Percentiles rank a stretch among this genome's conserved stretches.
These are phyloP conservation scores for Plasmodium gaboni DNA, from an alignment of 169 alveolate species.

Conservation along the genomic window DNA sequence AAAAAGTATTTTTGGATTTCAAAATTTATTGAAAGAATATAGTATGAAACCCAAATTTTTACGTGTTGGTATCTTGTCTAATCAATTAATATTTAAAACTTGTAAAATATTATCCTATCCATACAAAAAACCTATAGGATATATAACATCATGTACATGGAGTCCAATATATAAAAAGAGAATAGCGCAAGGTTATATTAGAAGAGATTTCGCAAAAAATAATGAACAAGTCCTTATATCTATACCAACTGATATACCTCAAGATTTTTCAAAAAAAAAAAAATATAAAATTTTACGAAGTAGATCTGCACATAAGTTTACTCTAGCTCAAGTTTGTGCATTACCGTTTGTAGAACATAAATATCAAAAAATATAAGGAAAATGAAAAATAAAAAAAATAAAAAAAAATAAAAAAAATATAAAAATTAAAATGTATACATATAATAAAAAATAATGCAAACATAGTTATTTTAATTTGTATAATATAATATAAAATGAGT, in stretches of 20 bases:
- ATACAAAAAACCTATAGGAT: conserved; percentile 65
- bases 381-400: conserved; percentile 47
- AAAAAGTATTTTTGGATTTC: conserved; percentile 79
- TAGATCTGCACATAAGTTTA: conserved; percentile 63
- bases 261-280: conserved; percentile 63
- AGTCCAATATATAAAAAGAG: conserved; percentile 71
- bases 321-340: conserved; percentile 74
- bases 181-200: conserved; percentile 75
- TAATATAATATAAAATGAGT: background rate
- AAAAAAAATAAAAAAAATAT: background rate
- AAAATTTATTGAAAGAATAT: conserved; percentile 66
- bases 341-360: conserved; percentile 65
- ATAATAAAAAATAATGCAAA: background rate
- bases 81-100: conserved; percentile 68
- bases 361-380: conserved; percentile 51
- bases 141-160: conserved; percentile 76
- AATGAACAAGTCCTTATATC: conserved; percentile 73
- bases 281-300: conserved; percentile 69
- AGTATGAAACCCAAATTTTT: conserved; percentile 48
- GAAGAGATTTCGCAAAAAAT: conserved; percentile 75
- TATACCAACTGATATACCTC: conserved; percentile 70
- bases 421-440: conserved; percentile 36
- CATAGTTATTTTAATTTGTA: background rate
- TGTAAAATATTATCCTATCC: conserved; percentile 75
- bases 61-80: conserved; percentile 65